Percentiles rank a stretch among this genome's conserved stretches.
These are phyloP conservation scores for Suillus brevipes DNA, from an alignment of 768 basidiomycete genomes.

Conservation along the genomic window DNA sequence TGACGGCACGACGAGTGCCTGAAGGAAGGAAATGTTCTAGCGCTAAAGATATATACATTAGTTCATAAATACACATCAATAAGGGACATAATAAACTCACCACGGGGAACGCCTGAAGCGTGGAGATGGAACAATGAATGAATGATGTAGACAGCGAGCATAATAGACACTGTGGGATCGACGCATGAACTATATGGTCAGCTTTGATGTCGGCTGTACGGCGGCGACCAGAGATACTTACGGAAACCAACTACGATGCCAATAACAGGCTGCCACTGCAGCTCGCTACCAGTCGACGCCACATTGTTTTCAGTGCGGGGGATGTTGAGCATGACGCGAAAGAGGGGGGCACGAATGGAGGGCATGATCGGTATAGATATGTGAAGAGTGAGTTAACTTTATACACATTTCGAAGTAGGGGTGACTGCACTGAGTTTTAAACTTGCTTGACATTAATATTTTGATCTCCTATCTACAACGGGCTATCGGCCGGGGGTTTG, in stretches of 20 bases:
- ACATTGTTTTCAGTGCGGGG: not conserved
- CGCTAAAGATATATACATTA: not conserved
- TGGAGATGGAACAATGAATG: not conserved
- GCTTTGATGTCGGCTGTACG: not conserved
- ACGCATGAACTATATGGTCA: not conserved
- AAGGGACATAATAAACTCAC: not conserved
- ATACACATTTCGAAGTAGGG: not conserved
- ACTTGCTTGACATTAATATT: too few species aligned
- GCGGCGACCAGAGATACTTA: not conserved
- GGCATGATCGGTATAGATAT: not conserved
- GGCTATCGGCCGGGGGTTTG: too few species aligned
- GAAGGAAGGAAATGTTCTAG: not conserved
- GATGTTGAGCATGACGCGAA: not conserved
- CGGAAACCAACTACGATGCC: not conserved
- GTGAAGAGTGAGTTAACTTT: not conserved
- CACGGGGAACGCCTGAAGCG: not conserved
- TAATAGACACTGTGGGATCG: not conserved
- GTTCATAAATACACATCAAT: not conserved
- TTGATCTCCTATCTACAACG: too few species aligned
- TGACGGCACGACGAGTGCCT: not conserved
- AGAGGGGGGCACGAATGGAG: not conserved
- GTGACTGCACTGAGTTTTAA: not conserved
- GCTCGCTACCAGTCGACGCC: not conserved
- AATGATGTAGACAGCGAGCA: not conserved
- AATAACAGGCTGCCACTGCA: slow-evolving; percentile 1